Evolutionary conservation across 192 early-diverging fungal genomes (phyloP).

Genomic region (Rhizophagus sp.): DNA sequence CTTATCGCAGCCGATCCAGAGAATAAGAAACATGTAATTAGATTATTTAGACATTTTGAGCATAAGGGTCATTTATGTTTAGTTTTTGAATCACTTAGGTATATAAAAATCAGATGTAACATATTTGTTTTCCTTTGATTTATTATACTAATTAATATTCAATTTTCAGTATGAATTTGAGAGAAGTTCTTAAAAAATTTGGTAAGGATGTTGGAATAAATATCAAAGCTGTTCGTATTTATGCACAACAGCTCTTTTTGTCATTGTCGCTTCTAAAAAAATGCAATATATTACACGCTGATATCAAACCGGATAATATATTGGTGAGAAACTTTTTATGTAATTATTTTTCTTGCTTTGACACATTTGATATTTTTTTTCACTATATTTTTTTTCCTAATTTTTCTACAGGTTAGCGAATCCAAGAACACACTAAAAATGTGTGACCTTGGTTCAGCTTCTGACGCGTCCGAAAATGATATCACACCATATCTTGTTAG

Average conservation of each 20-base stretch:
- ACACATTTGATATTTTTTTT: neutral
- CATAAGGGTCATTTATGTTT: conserved; percentile 90
- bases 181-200: conserved; percentile 93
- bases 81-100: conserved; percentile 92
- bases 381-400: neutral
- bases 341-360: neutral
- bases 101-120: conserved; percentile 51
- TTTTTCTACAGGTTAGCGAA: conserved; percentile 48
- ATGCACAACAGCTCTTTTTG: conserved; percentile 88
- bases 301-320: conserved; percentile 99
- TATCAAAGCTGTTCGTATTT: conserved; percentile 89
- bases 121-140: conserved; percentile 69
- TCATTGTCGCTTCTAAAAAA: conserved; percentile 80
- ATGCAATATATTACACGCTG: conserved; percentile 87
- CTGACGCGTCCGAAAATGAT: conserved; percentile 84
- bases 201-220: conserved; percentile 92
- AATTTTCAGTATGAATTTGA: conserved; percentile 80
- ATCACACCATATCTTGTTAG: conserved; percentile 96
- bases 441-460: conserved; percentile 93
- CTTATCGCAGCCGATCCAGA: conserved; percentile 82
- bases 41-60: conserved; percentile 82
- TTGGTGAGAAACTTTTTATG: conserved; percentile 52
- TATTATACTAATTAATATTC: conserved; percentile 82
- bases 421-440: conserved; percentile 81
- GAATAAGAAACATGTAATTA: conserved; percentile 87